phyloP scores from a whole-genome alignment of 352 stramenopile genomes.

The Globisporangium apiculatum region DNA sequence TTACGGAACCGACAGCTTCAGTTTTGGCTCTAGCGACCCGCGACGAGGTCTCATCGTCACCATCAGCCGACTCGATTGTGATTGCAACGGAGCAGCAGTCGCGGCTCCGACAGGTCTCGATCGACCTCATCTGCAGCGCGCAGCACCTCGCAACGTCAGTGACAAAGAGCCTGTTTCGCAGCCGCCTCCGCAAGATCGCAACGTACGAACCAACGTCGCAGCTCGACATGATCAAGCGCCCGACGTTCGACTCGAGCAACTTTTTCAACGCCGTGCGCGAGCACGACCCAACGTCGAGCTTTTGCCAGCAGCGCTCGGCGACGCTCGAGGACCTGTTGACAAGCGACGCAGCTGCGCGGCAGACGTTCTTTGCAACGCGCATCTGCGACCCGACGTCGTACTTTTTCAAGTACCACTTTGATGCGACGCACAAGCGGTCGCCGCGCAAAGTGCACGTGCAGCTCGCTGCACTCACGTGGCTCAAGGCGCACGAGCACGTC shows the following conservation, averaged over 20 bases:
- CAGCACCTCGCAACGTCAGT: slow-evolving; percentile 66
- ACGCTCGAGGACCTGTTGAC: slow-evolving; percentile 80
- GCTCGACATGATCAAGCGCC: slow-evolving; percentile 69
- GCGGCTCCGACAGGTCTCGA: slow-evolving; percentile 48
- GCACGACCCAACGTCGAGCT: slow-evolving; percentile 78
- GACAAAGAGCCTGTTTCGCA: slow-evolving; percentile 67
- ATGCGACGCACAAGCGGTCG: slow-evolving; percentile 52
- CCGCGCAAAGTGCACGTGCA: slow-evolving; percentile 56
- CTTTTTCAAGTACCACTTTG: slow-evolving; percentile 88
- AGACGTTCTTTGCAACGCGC: slow-evolving; percentile 82
- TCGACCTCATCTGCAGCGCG: slow-evolving; percentile 67
- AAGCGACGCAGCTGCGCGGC: slow-evolving; percentile 38
- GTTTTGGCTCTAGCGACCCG: too few relatives aligned
- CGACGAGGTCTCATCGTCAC: not conserved
- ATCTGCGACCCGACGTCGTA: slow-evolving; percentile 85
- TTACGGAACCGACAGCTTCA: slow-evolving; percentile 4
- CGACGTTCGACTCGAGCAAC: slow-evolving; percentile 46
- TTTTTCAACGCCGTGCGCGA: slow-evolving; percentile 80
- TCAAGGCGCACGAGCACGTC: slow-evolving; percentile 81
- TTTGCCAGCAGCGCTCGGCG: slow-evolving; percentile 60
- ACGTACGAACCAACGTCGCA: slow-evolving; percentile 26
- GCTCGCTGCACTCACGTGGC: slow-evolving; percentile 55
- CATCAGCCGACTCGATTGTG: slow-evolving; percentile 8
- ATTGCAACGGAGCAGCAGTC: not conserved
- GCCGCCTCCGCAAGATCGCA: slow-evolving; percentile 59